Conservation (phyloP, 176 grass and related monocot genomes). For the Ensete glaucum region DNA sequence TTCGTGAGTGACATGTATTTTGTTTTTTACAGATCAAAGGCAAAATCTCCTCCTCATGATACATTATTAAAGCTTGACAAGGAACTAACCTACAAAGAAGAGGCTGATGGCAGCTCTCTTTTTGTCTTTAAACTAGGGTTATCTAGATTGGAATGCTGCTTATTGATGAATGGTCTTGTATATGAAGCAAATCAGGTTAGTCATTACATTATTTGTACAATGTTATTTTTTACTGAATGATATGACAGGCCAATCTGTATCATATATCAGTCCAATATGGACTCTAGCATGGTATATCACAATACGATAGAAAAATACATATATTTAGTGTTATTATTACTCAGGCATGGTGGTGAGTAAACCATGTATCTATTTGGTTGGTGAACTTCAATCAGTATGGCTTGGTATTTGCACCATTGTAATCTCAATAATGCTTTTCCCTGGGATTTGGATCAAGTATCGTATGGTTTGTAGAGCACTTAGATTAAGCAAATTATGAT, state of each 20-base stretch:
- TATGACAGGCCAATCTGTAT: neutral
- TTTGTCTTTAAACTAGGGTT: conserved; percentile 85
- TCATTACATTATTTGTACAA: neutral
- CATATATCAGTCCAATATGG: neutral
- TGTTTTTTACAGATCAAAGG: conserved; percentile 48
- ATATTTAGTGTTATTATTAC: too few relatives aligned
- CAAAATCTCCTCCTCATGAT: conserved; percentile 96
- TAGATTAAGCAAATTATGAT: too few relatives aligned
- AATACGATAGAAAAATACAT: too few relatives aligned
- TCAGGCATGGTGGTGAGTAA: too few relatives aligned
- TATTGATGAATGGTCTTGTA: conserved; percentile 97
- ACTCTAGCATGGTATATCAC: too few relatives aligned
- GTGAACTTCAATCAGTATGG: too few relatives aligned
- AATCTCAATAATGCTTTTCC: too few relatives aligned
- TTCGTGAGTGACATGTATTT: conserved; percentile 16
- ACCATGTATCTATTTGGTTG: too few relatives aligned
- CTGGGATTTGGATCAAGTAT: too few relatives aligned
- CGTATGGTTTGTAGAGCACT: too few relatives aligned
- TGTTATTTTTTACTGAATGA: neutral
- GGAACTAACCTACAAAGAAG: conserved; percentile 55
- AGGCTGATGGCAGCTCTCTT: conserved; percentile 66
- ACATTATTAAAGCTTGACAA: conserved; percentile 61
- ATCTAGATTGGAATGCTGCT: conserved; percentile 62
- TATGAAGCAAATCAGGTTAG: conserved; percentile 82
- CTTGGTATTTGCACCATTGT: too few relatives aligned